These are phyloP conservation scores for Endocalyx cinctus DNA, from an alignment of 2,329 filamentous ascomycete genomes.

Conservation along the genomic window DNA sequence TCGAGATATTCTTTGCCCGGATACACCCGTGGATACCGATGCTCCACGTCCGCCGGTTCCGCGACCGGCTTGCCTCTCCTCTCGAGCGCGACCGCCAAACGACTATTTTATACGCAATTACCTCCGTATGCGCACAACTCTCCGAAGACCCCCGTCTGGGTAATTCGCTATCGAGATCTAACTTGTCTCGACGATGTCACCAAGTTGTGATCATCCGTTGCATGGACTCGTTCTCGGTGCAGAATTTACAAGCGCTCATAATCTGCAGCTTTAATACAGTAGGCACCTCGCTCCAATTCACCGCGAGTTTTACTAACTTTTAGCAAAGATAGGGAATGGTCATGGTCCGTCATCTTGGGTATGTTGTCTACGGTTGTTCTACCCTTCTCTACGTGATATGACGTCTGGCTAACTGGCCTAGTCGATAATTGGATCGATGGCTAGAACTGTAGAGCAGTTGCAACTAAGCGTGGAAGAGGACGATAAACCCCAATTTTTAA, in stretches of 20 bases:
- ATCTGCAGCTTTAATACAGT: conserved; percentile 34
- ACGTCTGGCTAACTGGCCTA: too few species aligned
- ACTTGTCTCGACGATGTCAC: conserved; percentile 18
- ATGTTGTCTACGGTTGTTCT: too few species aligned
- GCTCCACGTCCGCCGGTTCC: conserved; percentile 29
- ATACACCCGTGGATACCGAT: conserved; percentile 38
- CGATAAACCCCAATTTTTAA: conserved; percentile 21
- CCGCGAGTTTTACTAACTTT: too few species aligned
- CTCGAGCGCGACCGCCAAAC: conserved; percentile 18
- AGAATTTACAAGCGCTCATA: conserved; percentile 31
- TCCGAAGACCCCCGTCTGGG: conserved; percentile 21
- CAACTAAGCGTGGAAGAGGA: conserved; percentile 30
- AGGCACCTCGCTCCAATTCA: too few species aligned
- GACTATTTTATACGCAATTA: conserved; percentile 31
- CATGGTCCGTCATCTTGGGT: too few species aligned
- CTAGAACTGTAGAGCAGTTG: conserved; percentile 32
- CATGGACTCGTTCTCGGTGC: conserved; percentile 28
- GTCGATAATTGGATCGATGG: conserved; percentile 32
- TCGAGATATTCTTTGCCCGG: conserved; percentile 32
- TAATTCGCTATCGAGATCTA: conserved; percentile 16
- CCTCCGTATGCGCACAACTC: conserved; percentile 23
- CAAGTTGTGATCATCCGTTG: conserved; percentile 27
- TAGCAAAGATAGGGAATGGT: conserved; percentile 28
- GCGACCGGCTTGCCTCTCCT: conserved; percentile 18
- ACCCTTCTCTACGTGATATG: too few species aligned